Evolutionary conservation across 352 stramenopile genomes (phyloP).

Genomic region (Globisporangium heterothallicum): DNA sequence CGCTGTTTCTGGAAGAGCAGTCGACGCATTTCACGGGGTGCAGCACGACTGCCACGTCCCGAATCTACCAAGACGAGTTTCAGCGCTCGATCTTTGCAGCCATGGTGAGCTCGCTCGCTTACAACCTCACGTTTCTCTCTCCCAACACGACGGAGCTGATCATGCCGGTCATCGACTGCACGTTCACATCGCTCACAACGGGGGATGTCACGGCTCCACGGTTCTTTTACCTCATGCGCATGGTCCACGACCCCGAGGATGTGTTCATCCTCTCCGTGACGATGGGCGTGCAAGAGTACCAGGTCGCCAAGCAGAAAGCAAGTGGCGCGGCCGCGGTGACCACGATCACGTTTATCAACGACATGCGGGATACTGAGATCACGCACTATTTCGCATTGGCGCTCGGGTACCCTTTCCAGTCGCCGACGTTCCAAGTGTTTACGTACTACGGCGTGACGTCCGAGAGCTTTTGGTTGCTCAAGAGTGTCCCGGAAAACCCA

Average conservation of each 20-base stretch:
- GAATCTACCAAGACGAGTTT: slow-evolving; percentile 34
- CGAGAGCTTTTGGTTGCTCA: slow-evolving; percentile 20
- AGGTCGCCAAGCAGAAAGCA: slow-evolving; percentile 13
- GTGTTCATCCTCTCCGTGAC: slow-evolving; percentile 20
- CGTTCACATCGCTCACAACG: slow-evolving; percentile 19
- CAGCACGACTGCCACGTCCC: background rate
- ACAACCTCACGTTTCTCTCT: slow-evolving; percentile 25
- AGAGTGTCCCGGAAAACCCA: slow-evolving; percentile 16
- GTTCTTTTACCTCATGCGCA: slow-evolving; percentile 28
- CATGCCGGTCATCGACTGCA: slow-evolving; percentile 34
- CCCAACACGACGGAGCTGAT: slow-evolving; percentile 25
- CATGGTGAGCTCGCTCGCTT: slow-evolving; percentile 17
- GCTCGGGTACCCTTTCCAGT: slow-evolving; percentile 23
- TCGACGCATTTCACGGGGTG: background rate
- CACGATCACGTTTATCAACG: slow-evolving; percentile 23
- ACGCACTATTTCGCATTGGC: slow-evolving; percentile 21
- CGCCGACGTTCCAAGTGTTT: slow-evolving; percentile 20
- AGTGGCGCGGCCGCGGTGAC: slow-evolving; percentile 17
- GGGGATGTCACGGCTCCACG: slow-evolving; percentile 9
- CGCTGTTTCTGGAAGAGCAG: slow-evolving; percentile 27
- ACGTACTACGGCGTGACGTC: slow-evolving; percentile 12
- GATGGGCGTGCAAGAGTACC: slow-evolving; percentile 26
- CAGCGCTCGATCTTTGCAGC: slow-evolving; percentile 20
- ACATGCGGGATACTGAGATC: slow-evolving; percentile 19
- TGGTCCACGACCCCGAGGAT: slow-evolving; percentile 3